Evolutionary conservation across 164 flowering plant species (phyloP), one percentile per base, ranked within the genome.

Genomic region (Nymphaea thermarum): DNA sequence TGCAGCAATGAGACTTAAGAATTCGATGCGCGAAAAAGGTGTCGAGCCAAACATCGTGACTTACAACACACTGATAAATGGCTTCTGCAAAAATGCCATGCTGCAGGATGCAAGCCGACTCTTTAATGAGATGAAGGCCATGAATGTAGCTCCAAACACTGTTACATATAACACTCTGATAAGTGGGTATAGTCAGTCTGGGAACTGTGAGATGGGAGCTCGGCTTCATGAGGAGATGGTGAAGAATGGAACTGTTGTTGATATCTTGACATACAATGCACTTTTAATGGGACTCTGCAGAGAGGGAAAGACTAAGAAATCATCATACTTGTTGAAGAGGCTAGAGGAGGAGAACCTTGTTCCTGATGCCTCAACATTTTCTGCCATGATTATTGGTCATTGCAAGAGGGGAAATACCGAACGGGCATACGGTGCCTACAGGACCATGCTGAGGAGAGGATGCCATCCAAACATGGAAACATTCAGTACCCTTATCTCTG

Each of bases 251-350:
- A 65, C 90, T 43, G 79, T 81, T 73, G 79, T 83, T 67, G 86
- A 93, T 80, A 79, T 90, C 43, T 68, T 88, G 71, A 90, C 98
- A 18, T 89, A 85, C 63, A 93, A 93, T 80, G 86, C 96, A 2
- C 75, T 93, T 80, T 84, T 93, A 61, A 65, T 80, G 78, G 93
- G 92, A 59, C 77, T 87, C 36, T 93, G 93, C 82, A 87, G 83
- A 70, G 87, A 80, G 65, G 96, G 96, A 43, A 93, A 84, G 88
- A 90, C 93, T 6, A 93, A 81, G 80, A 89, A 86, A 75, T 96
- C 94, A 51, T 90, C 93, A 36, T 71, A 78, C 74, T 44, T 89
- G 68, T 86, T 89, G 25, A 87, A 84, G 80, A 83, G 85, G 60
- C 87, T 91, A 62, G 16, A 36, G 63, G 90, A 82, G 63, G 76